These are phyloP conservation scores for Xylaria sp. DNA, from an alignment of 2,329 filamentous ascomycete genomes.

Conservation along the genomic window DNA sequence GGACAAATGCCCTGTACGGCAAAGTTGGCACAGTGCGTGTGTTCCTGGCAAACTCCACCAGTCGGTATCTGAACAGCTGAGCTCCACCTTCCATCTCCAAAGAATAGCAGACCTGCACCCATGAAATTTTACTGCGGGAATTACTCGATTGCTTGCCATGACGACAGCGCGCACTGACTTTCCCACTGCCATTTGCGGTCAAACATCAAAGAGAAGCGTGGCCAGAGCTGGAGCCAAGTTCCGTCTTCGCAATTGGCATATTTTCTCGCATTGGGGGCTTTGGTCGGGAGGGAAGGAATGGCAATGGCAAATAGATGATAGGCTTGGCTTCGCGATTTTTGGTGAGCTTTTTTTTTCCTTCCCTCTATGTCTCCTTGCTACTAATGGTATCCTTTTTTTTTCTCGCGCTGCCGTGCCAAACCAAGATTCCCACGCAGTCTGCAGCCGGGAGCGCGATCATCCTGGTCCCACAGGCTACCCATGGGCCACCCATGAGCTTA, in stretches of 20 bases:
- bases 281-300: conserved; percentile 6
- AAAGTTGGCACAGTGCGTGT: conserved; percentile 18
- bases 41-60: conserved; percentile 25
- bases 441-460: conserved; percentile 25
- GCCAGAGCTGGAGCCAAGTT: conserved; percentile 18
- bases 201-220: conserved; percentile 13
- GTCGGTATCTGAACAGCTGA: conserved; percentile 27
- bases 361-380: too few relatives aligned
- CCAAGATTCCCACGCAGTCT: conserved; percentile 27
- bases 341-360: conserved; percentile 13
- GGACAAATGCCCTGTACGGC: conserved; percentile 2
- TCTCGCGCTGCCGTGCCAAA: conserved; percentile 19
- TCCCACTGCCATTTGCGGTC: conserved; percentile 14
- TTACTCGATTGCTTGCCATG: conserved; percentile 26
- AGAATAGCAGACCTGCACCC: conserved; percentile 14
- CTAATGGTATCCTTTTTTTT: too few relatives aligned
- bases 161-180: conserved; percentile 25
- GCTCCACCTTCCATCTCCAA: conserved; percentile 27
- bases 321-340: conserved; percentile 15
- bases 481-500: conserved; percentile 19
- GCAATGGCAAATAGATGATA: conserved; percentile 16
- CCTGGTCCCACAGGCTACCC: background rate
- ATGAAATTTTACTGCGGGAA: conserved; percentile 27
- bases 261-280: background rate
- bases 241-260: conserved; percentile 16